phyloP scores from a whole-genome alignment of 2,329 filamentous ascomycete species.

The Alternaria ventricosa region DNA sequence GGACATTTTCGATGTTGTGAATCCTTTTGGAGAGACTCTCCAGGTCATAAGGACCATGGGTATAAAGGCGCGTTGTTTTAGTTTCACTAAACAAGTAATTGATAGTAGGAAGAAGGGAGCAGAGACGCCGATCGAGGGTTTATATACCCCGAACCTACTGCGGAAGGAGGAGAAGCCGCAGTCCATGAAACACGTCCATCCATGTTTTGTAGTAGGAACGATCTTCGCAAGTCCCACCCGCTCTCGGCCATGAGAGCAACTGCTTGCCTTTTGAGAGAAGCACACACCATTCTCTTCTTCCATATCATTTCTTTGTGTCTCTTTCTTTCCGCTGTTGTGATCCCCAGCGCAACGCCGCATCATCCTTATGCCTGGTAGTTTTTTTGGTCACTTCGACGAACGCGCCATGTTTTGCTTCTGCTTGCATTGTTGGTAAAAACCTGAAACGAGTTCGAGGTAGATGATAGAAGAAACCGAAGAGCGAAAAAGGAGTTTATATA shows the following conservation, averaged over 20 bases:
- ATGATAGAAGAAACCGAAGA: not conserved
- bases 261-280: not conserved
- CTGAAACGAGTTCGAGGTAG: too few species aligned
- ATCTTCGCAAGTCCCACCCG: not conserved
- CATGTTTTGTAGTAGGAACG: not conserved
- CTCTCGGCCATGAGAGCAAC: not conserved
- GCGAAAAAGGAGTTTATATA: not conserved
- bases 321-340: not conserved
- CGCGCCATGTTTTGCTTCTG: too few species aligned
- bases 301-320: accelerated
- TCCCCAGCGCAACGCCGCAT: not conserved
- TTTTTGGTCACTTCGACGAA: not conserved
- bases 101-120: not conserved
- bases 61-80: too few species aligned
- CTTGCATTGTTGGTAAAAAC: too few species aligned
- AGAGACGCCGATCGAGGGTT: not conserved
- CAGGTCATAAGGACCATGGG: too few species aligned
- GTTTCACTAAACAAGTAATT: too few species aligned
- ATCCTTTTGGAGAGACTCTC: not conserved
- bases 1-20: not conserved
- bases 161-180: not conserved
- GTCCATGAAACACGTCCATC: not conserved
- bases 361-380: accelerated
- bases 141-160: not conserved
- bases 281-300: not conserved